These are phyloP conservation scores for Serendipita vermifera DNA, from an alignment of 768 basidiomycete genomes.

Conservation along the genomic window DNA sequence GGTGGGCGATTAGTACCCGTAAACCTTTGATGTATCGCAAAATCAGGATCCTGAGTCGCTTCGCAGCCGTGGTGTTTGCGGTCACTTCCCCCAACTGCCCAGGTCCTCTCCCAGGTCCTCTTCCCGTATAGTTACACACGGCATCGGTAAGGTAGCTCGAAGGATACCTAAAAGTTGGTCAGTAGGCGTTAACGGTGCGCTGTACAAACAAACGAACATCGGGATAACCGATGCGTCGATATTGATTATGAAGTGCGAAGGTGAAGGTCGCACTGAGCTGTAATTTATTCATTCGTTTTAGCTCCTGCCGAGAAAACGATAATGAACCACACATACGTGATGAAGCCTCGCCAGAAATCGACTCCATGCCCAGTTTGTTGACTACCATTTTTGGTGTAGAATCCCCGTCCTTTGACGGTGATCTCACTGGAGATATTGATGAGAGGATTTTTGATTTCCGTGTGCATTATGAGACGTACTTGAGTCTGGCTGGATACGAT, in stretches of 20 bases:
- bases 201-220: not conserved
- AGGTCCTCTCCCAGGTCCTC: not conserved
- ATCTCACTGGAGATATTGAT: not conserved
- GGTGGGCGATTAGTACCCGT: not conserved
- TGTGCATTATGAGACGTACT: not conserved
- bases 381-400: slow-evolving; percentile 82
- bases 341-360: not conserved
- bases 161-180: not conserved
- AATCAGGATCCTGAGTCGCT: not conserved
- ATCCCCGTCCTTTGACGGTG: slow-evolving; percentile 43
- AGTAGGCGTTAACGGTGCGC: not conserved
- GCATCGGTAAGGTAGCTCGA: not conserved
- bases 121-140: not conserved
- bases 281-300: slow-evolving; percentile 19
- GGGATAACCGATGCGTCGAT: not conserved
- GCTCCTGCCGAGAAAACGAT: not conserved
- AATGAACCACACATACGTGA: not conserved
- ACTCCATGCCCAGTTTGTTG: not conserved
- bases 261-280: not conserved
- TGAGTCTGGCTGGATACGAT: not conserved
- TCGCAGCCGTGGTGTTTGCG: not conserved
- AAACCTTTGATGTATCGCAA: not conserved
- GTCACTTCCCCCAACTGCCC: not conserved
- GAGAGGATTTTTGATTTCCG: not conserved
- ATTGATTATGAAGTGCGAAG: not conserved